Evolutionary conservation across 345 rosid species (phyloP).

Genomic region (Ceriops decandra): DNA sequence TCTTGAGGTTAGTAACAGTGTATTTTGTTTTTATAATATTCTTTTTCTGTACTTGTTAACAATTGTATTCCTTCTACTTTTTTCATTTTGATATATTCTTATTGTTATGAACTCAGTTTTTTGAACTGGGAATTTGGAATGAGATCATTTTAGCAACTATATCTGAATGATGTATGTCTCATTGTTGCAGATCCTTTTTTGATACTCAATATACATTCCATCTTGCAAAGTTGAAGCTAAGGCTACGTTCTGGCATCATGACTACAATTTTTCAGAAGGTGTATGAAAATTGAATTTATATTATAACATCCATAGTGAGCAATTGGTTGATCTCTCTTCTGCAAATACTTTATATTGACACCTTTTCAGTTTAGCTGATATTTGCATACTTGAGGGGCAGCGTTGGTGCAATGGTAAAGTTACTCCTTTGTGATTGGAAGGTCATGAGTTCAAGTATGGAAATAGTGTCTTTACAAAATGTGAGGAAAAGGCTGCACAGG

Average conservation of each 20-base stretch:
- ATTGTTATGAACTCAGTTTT: background rate
- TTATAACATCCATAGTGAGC: background rate
- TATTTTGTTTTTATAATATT: background rate
- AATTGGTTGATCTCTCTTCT: background rate
- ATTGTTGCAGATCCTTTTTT: conserved; percentile 70
- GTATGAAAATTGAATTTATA: conserved; percentile 12
- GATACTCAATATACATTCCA: conserved; percentile 79
- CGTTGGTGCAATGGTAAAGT: no score
- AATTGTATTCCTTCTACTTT: background rate
- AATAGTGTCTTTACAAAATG: no score
- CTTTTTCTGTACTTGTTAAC: background rate
- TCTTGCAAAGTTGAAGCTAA: conserved; percentile 75
- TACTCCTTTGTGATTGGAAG: no score
- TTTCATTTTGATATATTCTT: background rate
- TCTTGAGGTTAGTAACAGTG: no score
- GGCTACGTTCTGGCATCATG: conserved; percentile 84
- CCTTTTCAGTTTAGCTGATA: conserved; percentile 8
- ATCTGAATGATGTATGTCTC: conserved; percentile 6
- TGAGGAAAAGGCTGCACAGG: no score
- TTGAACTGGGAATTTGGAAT: background rate
- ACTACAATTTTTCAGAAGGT: conserved; percentile 78
- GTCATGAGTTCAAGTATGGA: no score
- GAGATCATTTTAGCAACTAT: background rate
- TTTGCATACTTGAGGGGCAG: background rate
- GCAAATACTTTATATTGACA: background rate